Conservation (phyloP, 805 yeast genomes). For the Metschnikowia continentalis region DNA sequence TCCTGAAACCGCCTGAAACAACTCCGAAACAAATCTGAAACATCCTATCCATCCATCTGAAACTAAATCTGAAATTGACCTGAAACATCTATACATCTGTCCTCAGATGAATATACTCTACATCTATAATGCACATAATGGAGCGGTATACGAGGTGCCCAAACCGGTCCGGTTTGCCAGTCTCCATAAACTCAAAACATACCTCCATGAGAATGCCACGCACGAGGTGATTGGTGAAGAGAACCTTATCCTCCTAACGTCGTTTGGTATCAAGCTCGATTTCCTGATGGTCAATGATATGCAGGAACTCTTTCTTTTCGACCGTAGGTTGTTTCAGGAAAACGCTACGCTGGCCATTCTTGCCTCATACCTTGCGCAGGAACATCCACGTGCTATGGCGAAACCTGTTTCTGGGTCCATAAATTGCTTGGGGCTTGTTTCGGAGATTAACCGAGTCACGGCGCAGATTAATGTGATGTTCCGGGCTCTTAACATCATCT, state of each 20-base stretch:
- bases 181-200: slow-evolving; percentile 28
- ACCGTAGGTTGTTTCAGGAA: slow-evolving; percentile 51
- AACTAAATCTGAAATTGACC: no score
- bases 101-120: background rate
- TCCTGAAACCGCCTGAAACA: no score
- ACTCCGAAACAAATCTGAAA: no score
- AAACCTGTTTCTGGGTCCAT: background rate
- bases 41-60: background rate
- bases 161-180: slow-evolving; percentile 40
- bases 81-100: background rate
- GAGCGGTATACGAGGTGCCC: slow-evolving; percentile 29
- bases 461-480: slow-evolving; percentile 41
- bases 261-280: slow-evolving; percentile 62
- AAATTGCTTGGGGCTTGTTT: background rate
- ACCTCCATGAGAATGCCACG: slow-evolving; percentile 26
- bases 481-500: slow-evolving; percentile 43
- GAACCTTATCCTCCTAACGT: slow-evolving; percentile 51
- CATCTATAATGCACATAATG: slow-evolving; percentile 38
- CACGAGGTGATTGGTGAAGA: slow-evolving; percentile 22
- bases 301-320: slow-evolving; percentile 57
- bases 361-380: slow-evolving; percentile 8
- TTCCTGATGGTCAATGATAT: slow-evolving; percentile 48
- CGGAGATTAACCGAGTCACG: slow-evolving; percentile 14
- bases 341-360: slow-evolving; percentile 11
- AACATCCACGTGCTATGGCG: background rate